Evolutionary conservation across 805 yeast species (phyloP).

Genomic region (Saccharomyces kudriavzevii): DNA sequence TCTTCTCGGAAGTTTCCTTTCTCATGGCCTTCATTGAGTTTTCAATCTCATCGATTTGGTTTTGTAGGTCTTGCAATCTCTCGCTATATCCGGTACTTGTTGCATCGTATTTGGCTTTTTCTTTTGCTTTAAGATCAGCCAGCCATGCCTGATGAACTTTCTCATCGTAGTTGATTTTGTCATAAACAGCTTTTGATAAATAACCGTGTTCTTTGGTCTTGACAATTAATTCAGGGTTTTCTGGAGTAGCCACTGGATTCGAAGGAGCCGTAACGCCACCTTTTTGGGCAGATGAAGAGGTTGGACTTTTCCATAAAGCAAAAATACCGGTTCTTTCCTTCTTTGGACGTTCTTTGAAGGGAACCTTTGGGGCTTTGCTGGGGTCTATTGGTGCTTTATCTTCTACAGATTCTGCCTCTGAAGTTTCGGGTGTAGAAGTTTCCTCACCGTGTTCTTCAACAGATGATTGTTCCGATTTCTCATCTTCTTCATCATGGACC

Average conservation of each 20-base stretch:
- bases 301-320: not conserved
- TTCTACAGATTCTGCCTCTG: not conserved
- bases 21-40: constrained; percentile 17
- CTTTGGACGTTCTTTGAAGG: not conserved
- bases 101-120: constrained; percentile 13
- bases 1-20: constrained; percentile 17
- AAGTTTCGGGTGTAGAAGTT: not conserved
- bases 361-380: constrained; percentile 9
- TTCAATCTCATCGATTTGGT: constrained; percentile 16
- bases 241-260: constrained; percentile 25
- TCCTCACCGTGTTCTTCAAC: not conserved
- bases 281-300: not conserved
- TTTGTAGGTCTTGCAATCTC: constrained; percentile 13
- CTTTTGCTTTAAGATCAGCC: constrained; percentile 8
- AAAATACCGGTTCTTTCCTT: not conserved
- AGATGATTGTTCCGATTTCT: not conserved
- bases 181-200: constrained; percentile 26
- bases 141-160: constrained; percentile 16
- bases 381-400: constrained; percentile 10
- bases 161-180: constrained; percentile 19
- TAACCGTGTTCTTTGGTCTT: constrained; percentile 20
- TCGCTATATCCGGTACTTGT: constrained; percentile 17
- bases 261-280: not conserved
- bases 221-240: constrained; percentile 25
- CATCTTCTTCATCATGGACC: not conserved